Base-by-base conservation (phyloP, 2,329 filamentous ascomycete genomes). In the Pleoardoris graminearum region DNA sequence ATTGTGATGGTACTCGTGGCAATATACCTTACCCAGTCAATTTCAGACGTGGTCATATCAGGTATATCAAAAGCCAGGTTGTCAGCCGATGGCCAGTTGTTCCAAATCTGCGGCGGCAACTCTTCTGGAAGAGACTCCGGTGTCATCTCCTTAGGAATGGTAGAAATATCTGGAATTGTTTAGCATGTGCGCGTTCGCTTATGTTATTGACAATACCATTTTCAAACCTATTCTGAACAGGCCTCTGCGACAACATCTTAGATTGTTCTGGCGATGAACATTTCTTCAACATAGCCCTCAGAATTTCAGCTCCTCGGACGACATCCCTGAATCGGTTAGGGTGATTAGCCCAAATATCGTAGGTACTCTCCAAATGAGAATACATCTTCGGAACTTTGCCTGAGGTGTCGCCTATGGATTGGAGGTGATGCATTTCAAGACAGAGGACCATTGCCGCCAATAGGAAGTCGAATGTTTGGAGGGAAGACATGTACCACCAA, bases 371-470 rank as follows among this genome's bases (percentile, higher is more conserved):
- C 4, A 63, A 32, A 3, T 58, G 43, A 4, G 42, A 37, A n/a
- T 49, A 49, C 23, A 58, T 38, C 8, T 63, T 47, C 5, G 43
- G 7, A 12, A 49, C 33, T 32, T 45, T 49, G 8, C 30, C 21
- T 2, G 54, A 54, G 12, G 46, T 36, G 4, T 44, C 46, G 25
- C 47, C 54, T 12, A 42, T 44, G 7, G 39, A 45, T 30, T 50
- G 51, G 12, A 63, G 49, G 51, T 64, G 48, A 30, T 75, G 69
- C 1, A 81, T 54, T 49, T 79, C 78, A 7, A 78, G 67, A 53
- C 78, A 80, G 2, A 81, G 61, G 8, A 81, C 63, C 69, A 78
- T 80, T 10, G 77, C 76, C 3, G 77, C 78, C 0, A 81, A 65
- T 3, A 81, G 64, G 56, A 80, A 82, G 51, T 79, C 76, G 38